Percentiles rank a stretch among this genome's conserved stretches.
phyloP scores from a whole-genome alignment of 2,329 filamentous ascomycete species.

The Xylaria sp. region DNA sequence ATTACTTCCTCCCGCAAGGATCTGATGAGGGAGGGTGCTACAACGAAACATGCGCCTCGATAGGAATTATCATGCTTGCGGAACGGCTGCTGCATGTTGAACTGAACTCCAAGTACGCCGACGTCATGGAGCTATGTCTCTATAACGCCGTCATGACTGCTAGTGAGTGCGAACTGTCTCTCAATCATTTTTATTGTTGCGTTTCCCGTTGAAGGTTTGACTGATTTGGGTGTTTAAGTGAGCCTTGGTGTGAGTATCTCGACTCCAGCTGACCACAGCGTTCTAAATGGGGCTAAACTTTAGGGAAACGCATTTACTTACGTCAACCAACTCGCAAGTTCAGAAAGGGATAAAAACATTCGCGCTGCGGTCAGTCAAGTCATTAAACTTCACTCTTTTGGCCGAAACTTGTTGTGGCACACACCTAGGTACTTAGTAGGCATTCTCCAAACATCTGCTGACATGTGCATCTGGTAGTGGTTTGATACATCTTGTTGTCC shows the following conservation, averaged over 20 bases:
- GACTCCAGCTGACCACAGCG: background rate
- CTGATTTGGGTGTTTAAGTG: slow-evolving; percentile 45
- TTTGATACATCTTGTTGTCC: slow-evolving; percentile 66
- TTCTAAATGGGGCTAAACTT: background rate
- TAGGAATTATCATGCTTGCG: slow-evolving; percentile 65
- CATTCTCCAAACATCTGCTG: too few relatives aligned
- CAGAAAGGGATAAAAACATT: slow-evolving; percentile 53
- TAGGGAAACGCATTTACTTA: slow-evolving; percentile 64
- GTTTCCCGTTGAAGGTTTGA: background rate
- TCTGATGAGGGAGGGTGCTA: slow-evolving; percentile 68
- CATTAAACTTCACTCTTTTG: background rate
- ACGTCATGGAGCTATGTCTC: slow-evolving; percentile 65
- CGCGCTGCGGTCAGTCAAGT: slow-evolving; percentile 46
- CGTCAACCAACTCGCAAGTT: slow-evolving; percentile 64
- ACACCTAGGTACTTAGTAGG: too few relatives aligned
- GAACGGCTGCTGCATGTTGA: slow-evolving; percentile 61
- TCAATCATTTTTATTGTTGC: background rate
- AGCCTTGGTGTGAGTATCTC: slow-evolving; percentile 47
- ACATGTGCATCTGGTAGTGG: slow-evolving; percentile 46
- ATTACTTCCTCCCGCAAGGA: slow-evolving; percentile 63
- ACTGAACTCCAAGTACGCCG: slow-evolving; percentile 58
- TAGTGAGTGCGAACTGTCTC: slow-evolving; percentile 20
- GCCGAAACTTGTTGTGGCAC: too few relatives aligned
- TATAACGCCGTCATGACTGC: slow-evolving; percentile 66
- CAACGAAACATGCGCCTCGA: slow-evolving; percentile 65